These are phyloP conservation scores for Magnusiomyces sp. DNA, from an alignment of 1,139 yeast genomes.

Conservation along the genomic window DNA sequence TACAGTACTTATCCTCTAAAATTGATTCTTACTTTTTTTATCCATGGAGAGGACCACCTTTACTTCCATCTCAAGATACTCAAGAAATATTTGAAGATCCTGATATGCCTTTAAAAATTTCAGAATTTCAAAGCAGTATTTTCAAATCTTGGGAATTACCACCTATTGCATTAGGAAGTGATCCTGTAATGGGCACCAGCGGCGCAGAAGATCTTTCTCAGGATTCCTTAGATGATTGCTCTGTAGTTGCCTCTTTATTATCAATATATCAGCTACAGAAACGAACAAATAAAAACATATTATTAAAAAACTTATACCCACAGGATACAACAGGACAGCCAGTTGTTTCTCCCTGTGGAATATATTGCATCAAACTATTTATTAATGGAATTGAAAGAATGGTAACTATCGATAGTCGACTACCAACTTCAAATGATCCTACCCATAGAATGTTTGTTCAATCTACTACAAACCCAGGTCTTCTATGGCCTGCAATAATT, in stretches of 20 bases:
- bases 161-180: constrained; percentile 17
- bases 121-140: constrained; percentile 18
- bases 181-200: constrained; percentile 15
- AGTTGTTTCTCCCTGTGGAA: constrained; percentile 23
- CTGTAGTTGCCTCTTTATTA: constrained; percentile 61
- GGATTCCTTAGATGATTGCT: constrained; percentile 61
- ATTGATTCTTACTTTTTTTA: constrained; percentile 17
- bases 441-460: constrained; percentile 28
- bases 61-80: background rate
- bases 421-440: constrained; percentile 31
- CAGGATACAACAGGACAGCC: constrained; percentile 18
- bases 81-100: constrained; percentile 16
- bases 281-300: constrained; percentile 17
- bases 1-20: constrained; percentile 23
- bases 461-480: constrained; percentile 35
- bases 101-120: constrained; percentile 17
- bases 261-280: constrained; percentile 32
- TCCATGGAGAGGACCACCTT: constrained; percentile 21
- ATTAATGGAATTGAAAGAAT: constrained; percentile 56
- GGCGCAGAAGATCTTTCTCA: constrained; percentile 35
- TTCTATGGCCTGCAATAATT: constrained; percentile 62
- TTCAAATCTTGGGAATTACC: constrained; percentile 24
- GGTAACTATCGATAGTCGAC: constrained; percentile 42
- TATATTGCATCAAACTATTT: constrained; percentile 37
- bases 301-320: constrained; percentile 22